Base-by-base conservation (phyloP, 768 basidiomycete species). In the Boletus rubescentipes region DNA sequence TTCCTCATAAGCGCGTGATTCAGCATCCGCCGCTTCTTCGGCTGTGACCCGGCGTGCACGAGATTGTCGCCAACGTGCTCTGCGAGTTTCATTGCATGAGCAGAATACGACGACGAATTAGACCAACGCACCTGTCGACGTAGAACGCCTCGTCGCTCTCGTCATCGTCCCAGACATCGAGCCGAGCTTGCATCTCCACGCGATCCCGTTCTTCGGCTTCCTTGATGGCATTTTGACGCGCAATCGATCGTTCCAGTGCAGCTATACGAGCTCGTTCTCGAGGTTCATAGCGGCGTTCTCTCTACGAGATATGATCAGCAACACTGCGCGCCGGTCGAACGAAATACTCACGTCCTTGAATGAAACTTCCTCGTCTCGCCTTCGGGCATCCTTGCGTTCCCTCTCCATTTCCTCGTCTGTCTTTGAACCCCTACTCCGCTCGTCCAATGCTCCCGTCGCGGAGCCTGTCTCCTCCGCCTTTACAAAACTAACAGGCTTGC, bases 121-220 rank as follows among this genome's bases (percentile, higher is more conserved):
- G 15, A 14, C 18, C 32, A 16, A 62, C 86, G 45, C 58, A 92
- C 91, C 94, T 83, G 67, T 98, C 97, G 41, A 89, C 80, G 64
- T 95, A 96, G 74, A 95, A 99, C 30, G 85, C 66, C 62, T 99
- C 97, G 59, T 95, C 88, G 51, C 93, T 95, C 62, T 91, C 87
- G 53, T 96, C 95, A 55, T 92, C 90, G 63, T 96, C 92, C 85
- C 93, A 93, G 7, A 95, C 79, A 60, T 95, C 92, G 50, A 94
- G 80, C 2, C 86, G 80, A 8, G 85, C 81, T 29, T 86, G 83
- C 79, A 91, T 89, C 65, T 96, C 91, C 14, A 85, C 67, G 8
- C 84, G 79, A 60, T 93, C 91, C 9, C 86, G 83, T 26, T 90
- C 88, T 67, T 94, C 89, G 11, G 85, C 84, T 54, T 93, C 90